Conservation (phyloP, 2,329 filamentous ascomycete genomes). For the Pseudocercospora vitis region DNA sequence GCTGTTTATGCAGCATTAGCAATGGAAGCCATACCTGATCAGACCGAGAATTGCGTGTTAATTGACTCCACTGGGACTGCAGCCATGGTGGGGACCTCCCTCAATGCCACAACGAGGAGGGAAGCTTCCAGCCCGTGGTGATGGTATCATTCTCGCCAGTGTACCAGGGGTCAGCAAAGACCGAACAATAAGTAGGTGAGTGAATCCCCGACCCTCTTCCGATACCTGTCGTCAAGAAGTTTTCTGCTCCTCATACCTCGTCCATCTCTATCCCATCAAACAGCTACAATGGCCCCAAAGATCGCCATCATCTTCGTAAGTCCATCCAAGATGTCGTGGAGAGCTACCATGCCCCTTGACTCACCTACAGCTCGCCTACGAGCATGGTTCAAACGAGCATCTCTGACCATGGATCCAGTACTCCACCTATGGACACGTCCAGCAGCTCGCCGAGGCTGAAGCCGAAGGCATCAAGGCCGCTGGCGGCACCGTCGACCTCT, state of each 20-base stretch:
- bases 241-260: neutral
- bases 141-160: constrained; percentile 1
- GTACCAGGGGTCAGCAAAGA: neutral
- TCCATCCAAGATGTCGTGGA: too few species aligned
- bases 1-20: neutral
- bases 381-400: neutral
- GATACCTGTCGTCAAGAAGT: neutral
- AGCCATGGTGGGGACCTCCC: neutral
- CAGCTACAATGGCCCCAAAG: constrained; percentile 74
- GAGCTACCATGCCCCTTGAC: too few species aligned
- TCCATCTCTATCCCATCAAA: neutral
- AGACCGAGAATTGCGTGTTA: neutral
- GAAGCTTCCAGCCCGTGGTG: constrained; percentile 2
- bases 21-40: neutral
- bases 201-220: neutral
- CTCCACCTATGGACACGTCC: constrained; percentile 64
- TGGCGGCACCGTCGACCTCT: constrained; percentile 78
- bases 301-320: constrained; percentile 86
- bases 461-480: constrained; percentile 85
- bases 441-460: constrained; percentile 81
- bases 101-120: constrained; percentile 1
- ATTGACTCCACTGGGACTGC: neutral
- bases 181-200: neutral
- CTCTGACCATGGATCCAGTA: constrained; percentile 16
- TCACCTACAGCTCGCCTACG: too few species aligned